phyloP scores from a whole-genome alignment of 495 filamentous ascomycete species.

The Aspergillus asperescens region DNA sequence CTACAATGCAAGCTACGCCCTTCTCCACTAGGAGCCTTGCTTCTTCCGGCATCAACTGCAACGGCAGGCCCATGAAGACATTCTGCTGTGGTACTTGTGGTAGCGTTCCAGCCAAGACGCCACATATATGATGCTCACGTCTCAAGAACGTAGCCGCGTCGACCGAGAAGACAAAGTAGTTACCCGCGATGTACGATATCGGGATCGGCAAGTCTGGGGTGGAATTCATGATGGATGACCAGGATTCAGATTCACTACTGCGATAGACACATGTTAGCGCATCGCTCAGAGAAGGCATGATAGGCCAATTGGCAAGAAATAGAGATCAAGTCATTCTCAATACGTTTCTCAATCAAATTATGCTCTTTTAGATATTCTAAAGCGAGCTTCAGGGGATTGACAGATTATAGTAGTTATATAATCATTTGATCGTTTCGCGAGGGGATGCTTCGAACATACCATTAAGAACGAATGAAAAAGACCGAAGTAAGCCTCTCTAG shows the following conservation, averaged over 20 bases:
- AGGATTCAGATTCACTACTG: constrained; percentile 10
- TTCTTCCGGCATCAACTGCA: constrained; percentile 90
- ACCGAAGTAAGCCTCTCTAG: constrained; percentile 7
- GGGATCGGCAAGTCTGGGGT: constrained; percentile 57
- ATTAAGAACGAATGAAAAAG: constrained; percentile 24
- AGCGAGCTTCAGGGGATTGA: constrained; percentile 77
- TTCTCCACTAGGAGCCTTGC: constrained; percentile 77
- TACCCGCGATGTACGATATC: constrained; percentile 73
- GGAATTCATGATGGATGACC: constrained; percentile 30
- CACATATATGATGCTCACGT: constrained; percentile 76
- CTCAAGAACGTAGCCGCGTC: constrained; percentile 76
- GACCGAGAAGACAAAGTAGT: constrained; percentile 86
- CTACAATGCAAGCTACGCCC: constrained; percentile 69
- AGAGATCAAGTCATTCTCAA: constrained; percentile 36
- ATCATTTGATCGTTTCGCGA: constrained; percentile 49
- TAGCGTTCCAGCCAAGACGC: constrained; percentile 78
- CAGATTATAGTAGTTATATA: constrained; percentile 71
- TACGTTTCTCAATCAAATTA: constrained; percentile 49
- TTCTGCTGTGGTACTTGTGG: constrained; percentile 93
- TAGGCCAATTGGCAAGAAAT: constrained; percentile 5
- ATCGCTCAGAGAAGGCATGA: constrained; percentile 4
- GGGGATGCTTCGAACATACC: constrained; percentile 26
- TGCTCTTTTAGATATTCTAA: constrained; percentile 41
- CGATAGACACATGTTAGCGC: constrained; percentile 16
- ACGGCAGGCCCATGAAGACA: constrained; percentile 80